phyloP scores from a whole-genome alignment of 306 rosid genomes.

The Inga oerstediana region DNA sequence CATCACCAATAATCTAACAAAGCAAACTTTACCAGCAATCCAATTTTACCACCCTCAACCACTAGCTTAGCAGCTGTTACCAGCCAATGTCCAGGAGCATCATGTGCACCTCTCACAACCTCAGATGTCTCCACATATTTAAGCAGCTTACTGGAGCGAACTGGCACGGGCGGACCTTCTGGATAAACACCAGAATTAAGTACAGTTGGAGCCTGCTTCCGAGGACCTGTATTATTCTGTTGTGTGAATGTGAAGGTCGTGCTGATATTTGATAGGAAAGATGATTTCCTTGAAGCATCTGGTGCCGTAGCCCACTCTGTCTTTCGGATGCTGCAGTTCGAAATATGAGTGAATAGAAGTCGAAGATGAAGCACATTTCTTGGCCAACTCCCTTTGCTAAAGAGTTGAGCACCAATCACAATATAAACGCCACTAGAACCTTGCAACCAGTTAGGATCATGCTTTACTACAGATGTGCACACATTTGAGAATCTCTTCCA shows the following conservation, averaged over 20 bases:
- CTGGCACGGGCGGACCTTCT: slow-evolving; percentile 76
- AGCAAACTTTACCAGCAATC: slow-evolving; percentile 86
- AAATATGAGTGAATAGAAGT: slow-evolving; percentile 67
- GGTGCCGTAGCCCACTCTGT: slow-evolving; percentile 83
- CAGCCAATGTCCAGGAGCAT: slow-evolving; percentile 93
- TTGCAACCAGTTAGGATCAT: slow-evolving; percentile 82
- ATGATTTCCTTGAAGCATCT: slow-evolving; percentile 71
- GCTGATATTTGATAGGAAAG: slow-evolving; percentile 83
- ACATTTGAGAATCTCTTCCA: slow-evolving; percentile 90
- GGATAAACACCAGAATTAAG: slow-evolving; percentile 92
- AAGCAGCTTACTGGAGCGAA: slow-evolving; percentile 64
- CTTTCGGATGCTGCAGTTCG: slow-evolving; percentile 75
- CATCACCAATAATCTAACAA: slow-evolving; percentile 75
- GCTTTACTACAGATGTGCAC: slow-evolving; percentile 80
- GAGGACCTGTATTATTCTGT: slow-evolving; percentile 54
- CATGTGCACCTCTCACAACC: slow-evolving; percentile 89
- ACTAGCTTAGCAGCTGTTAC: slow-evolving; percentile 90
- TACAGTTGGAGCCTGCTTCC: slow-evolving; percentile 68
- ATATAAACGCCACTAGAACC: slow-evolving; percentile 72
- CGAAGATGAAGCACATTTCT: slow-evolving; percentile 84
- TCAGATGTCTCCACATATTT: slow-evolving; percentile 79
- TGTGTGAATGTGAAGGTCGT: slow-evolving; percentile 92
- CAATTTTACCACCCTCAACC: slow-evolving; percentile 75
- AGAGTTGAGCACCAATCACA: slow-evolving; percentile 89
- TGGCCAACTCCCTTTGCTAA: slow-evolving; percentile 89